These are phyloP conservation scores for Parsonsia alboflavescens DNA, from an alignment of 257 asterid genomes.

Conservation along the genomic window DNA sequence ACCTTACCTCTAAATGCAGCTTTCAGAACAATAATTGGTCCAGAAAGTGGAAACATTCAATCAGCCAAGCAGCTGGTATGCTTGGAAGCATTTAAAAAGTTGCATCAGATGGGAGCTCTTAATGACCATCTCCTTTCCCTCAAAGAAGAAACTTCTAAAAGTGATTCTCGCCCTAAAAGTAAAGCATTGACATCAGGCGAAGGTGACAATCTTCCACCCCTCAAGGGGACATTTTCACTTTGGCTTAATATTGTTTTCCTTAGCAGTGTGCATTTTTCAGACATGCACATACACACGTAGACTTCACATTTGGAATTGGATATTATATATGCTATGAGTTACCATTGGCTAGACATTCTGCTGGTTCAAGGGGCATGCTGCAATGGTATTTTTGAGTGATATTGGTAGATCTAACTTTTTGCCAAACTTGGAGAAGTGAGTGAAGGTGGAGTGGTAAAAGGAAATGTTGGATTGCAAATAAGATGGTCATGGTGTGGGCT, in stretches of 20 bases:
- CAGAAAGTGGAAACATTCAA: constrained; percentile 39
- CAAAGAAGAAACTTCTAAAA: constrained; percentile 29
- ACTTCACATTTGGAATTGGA: background rate
- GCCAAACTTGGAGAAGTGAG: background rate
- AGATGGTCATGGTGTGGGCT: background rate
- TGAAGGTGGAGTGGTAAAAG: background rate
- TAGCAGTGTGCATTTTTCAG: background rate
- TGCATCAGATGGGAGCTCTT: constrained; percentile 68
- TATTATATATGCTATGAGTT: background rate
- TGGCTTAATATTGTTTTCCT: background rate
- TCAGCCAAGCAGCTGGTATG: constrained; percentile 67
- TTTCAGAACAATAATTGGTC: constrained; percentile 54
- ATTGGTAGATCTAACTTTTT: background rate
- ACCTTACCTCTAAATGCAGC: constrained; percentile 76
- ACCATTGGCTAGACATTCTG: background rate
- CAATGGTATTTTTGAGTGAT: background rate
- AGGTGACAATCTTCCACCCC: constrained; percentile 28
- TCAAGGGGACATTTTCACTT: background rate
- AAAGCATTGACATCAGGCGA: constrained; percentile 45
- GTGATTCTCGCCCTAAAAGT: constrained; percentile 24
- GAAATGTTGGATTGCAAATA: background rate
- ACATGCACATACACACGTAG: background rate
- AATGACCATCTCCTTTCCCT: constrained; percentile 53
- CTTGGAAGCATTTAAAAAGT: constrained; percentile 84
- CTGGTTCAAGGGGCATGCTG: background rate